Base-by-base conservation (phyloP, 345 rosid species). In the Acer negundo region DNA sequence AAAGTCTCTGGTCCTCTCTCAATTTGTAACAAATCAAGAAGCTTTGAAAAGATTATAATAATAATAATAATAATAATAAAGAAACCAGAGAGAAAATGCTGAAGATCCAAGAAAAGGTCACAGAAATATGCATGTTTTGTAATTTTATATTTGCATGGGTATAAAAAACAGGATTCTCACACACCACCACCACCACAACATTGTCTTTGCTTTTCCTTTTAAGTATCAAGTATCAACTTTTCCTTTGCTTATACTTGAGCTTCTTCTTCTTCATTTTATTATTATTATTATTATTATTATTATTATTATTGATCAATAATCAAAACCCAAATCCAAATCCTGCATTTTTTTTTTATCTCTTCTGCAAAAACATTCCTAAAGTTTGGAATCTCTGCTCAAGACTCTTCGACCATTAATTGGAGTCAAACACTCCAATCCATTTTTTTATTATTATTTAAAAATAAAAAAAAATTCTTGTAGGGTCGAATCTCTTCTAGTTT, bases 121-220 rank as follows among this genome's bases (percentile, higher is more conserved):
- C 76, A 72, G 75, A 64, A 74, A 59, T 67, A 47, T 62, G 76
- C 77, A 78, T 56, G 64, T 80, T 70, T 73, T 20, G 22, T n/a
- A 44, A 55, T 62, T 77, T 63, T 68, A 64, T 80, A 79, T 81
- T 75, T 80, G 86, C 86, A 85, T 81, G 84, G 67, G 62, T 31
- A 31, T 31, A 31, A 31, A 31, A 28, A 24, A 16, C 76, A 69
- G 56, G 85, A 80, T 76, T 58, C 17, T 73, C 69, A 5, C 80
- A 77, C 81, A 63, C 78, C 84, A 56, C 62, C 20, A 56, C 22
- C 22, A 7, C 76, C 83, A 63, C 78, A 76, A 35, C 79, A 73
- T 72, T 80, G 70, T 74, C 80, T 85, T 82, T 82, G 84, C 88
- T 88, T 90, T 90, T 76, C 83, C 84, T 83, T 82, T 88, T 80